Evolutionary conservation across 345 rosid species (phyloP).

Genomic region (Corchorus olitorius): DNA sequence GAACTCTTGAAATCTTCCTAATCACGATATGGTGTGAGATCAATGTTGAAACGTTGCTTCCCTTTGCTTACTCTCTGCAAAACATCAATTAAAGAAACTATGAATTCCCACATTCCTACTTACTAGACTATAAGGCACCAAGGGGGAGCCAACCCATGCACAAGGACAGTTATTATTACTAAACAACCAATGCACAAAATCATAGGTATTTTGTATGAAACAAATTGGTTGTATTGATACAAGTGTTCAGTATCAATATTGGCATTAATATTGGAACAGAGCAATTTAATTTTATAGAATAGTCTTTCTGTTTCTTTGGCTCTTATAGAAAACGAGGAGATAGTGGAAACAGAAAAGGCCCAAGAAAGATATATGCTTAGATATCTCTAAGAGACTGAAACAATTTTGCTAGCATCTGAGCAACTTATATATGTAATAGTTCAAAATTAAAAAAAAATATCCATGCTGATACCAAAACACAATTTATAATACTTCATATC

Average conservation of each 20-base stretch:
- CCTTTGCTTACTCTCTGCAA: conserved; percentile 86
- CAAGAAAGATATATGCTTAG: background rate
- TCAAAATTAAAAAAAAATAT: background rate
- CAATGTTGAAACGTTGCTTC: conserved; percentile 68
- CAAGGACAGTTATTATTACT: background rate
- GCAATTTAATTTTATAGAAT: background rate
- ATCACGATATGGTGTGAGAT: conserved; percentile 75
- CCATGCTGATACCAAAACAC: background rate
- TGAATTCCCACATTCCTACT: background rate
- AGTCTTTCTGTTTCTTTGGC: background rate
- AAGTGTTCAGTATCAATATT: background rate
- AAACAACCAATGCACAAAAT: background rate
- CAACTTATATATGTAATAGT: background rate
- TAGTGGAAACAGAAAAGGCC: background rate
- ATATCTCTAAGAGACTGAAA: background rate
- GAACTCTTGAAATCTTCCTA: conserved; percentile 25
- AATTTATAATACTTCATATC: background rate
- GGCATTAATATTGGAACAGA: background rate
- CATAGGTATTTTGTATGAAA: background rate
- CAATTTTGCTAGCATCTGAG: background rate
- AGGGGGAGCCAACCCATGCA: background rate
- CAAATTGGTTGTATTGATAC: background rate
- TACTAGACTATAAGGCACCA: background rate
- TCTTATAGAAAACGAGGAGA: background rate
- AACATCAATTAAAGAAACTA: conserved; percentile 6